phyloP scores from a whole-genome alignment of 2,329 filamentous ascomycete species.

The Nemania sp. region DNA sequence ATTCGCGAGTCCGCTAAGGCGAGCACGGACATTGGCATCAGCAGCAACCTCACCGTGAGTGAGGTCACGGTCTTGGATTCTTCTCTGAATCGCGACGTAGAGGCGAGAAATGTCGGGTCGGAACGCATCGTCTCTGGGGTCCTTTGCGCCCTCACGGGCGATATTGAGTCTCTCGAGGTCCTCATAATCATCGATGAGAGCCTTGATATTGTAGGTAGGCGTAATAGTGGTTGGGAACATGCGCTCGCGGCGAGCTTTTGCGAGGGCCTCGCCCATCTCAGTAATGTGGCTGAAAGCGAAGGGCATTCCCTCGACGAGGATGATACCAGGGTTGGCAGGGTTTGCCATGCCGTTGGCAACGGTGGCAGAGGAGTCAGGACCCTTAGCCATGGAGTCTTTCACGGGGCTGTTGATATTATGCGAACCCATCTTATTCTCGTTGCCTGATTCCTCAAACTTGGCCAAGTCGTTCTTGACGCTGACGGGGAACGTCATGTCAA shows the following conservation, averaged over 20 bases:
- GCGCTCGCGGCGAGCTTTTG: slow-evolving; percentile 50
- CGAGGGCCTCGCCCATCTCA: slow-evolving; percentile 50
- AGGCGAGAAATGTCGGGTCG: slow-evolving; percentile 39
- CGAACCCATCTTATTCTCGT: background rate
- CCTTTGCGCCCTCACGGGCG: slow-evolving; percentile 39
- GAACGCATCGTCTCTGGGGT: slow-evolving; percentile 40
- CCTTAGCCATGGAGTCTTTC: background rate
- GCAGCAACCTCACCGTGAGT: slow-evolving; percentile 41
- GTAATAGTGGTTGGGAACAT: slow-evolving; percentile 52
- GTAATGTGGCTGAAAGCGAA: slow-evolving; percentile 39
- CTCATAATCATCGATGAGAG: slow-evolving; percentile 51
- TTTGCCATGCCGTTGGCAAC: background rate
- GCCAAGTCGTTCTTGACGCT: background rate
- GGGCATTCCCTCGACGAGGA: slow-evolving; percentile 29
- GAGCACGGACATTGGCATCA: slow-evolving; percentile 41
- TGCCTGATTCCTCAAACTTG: background rate
- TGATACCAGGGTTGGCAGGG: background rate
- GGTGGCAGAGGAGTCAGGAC: background rate
- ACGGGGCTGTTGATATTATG: background rate
- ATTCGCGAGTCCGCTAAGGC: slow-evolving; percentile 44
- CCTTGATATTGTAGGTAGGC: slow-evolving; percentile 44
- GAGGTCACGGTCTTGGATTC: slow-evolving; percentile 54
- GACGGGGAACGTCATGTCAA: slow-evolving; percentile 25
- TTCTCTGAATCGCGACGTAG: slow-evolving; percentile 51
- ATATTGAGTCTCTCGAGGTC: slow-evolving; percentile 47